Conservation (phyloP, 768 basidiomycete genomes). For the Calocybe indica region DNA sequence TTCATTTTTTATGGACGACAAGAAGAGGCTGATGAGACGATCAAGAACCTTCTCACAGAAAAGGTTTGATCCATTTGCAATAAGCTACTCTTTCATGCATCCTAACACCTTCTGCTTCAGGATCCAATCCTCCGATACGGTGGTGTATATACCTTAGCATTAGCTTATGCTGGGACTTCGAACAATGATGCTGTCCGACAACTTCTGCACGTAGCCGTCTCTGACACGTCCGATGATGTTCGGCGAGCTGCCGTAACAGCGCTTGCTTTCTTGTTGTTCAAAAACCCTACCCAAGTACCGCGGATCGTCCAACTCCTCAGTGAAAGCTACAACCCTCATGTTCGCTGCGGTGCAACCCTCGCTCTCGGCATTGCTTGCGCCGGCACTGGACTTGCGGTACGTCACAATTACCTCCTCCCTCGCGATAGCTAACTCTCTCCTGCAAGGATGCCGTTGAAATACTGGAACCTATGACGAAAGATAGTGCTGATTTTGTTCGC, state of each 20-base stretch:
- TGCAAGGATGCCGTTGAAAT: slow-evolving; percentile 90
- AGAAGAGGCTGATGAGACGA: slow-evolving; percentile 85
- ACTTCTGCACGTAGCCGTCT: slow-evolving; percentile 93
- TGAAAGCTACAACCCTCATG: slow-evolving; percentile 99
- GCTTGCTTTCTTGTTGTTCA: slow-evolving; percentile 94
- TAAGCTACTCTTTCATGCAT: background rate
- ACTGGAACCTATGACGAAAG: slow-evolving; percentile 96
- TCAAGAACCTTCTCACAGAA: slow-evolving; percentile 73
- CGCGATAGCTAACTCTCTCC: background rate
- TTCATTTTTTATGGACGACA: slow-evolving; percentile 91
- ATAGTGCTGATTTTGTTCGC: slow-evolving; percentile 96
- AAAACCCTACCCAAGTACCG: slow-evolving; percentile 94
- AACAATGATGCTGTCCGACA: slow-evolving; percentile 91
- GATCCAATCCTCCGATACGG: slow-evolving; percentile 97
- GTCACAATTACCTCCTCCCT: slow-evolving; percentile 9
- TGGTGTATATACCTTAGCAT: slow-evolving; percentile 92
- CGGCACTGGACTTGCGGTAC: slow-evolving; percentile 88
- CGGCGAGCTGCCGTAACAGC: slow-evolving; percentile 94
- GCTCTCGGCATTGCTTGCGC: slow-evolving; percentile 97
- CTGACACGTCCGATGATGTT: slow-evolving; percentile 97
- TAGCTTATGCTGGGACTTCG: slow-evolving; percentile 95
- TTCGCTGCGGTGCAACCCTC: slow-evolving; percentile 93
- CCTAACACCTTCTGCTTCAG: slow-evolving; percentile 32
- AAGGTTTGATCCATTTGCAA: slow-evolving; percentile 48
- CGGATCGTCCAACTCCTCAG: slow-evolving; percentile 94